phyloP scores from a whole-genome alignment of 2,329 filamentous ascomycete species.

The Helotiales sp. region DNA sequence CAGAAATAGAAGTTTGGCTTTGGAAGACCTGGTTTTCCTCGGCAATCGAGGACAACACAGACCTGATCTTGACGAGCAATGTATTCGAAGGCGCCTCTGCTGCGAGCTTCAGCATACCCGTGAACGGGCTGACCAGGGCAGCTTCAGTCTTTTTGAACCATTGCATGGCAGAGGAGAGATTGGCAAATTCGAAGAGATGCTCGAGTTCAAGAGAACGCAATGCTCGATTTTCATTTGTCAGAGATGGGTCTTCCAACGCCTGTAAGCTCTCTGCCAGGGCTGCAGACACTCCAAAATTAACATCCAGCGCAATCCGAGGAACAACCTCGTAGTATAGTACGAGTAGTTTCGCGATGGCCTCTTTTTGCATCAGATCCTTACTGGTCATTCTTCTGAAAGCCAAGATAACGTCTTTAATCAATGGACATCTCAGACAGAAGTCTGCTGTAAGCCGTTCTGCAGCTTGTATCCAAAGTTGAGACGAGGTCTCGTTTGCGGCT shows the following conservation, averaged over 20 bases:
- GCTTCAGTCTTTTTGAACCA: slow-evolving; percentile 81
- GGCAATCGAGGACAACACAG: slow-evolving; percentile 60
- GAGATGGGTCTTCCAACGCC: slow-evolving; percentile 52
- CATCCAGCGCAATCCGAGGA: slow-evolving; percentile 75
- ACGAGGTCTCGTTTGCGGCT: slow-evolving; percentile 35
- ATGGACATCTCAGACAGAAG: slow-evolving; percentile 76
- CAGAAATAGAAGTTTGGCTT: slow-evolving; percentile 39
- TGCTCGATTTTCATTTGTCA: slow-evolving; percentile 46
- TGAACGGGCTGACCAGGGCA: slow-evolving; percentile 67
- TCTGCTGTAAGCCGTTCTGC: slow-evolving; percentile 66
- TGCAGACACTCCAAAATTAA: slow-evolving; percentile 85
- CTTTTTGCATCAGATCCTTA: slow-evolving; percentile 72
- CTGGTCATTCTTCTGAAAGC: slow-evolving; percentile 69
- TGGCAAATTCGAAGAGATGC: slow-evolving; percentile 78
- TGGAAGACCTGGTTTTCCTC: slow-evolving; percentile 68
- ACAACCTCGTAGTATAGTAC: slow-evolving; percentile 82
- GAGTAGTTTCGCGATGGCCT: slow-evolving; percentile 76
- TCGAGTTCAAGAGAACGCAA: slow-evolving; percentile 74
- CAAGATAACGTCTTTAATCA: slow-evolving; percentile 77
- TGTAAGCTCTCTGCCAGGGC: slow-evolving; percentile 69
- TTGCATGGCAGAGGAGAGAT: slow-evolving; percentile 78
- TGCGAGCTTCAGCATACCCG: slow-evolving; percentile 64
- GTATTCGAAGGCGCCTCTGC: slow-evolving; percentile 48
- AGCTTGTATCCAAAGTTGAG: slow-evolving; percentile 67
- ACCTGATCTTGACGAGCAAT: slow-evolving; percentile 51